These are phyloP conservation scores for Brasenia schreberi DNA, from an alignment of 164 flowering plant species.

Conservation along the genomic window DNA sequence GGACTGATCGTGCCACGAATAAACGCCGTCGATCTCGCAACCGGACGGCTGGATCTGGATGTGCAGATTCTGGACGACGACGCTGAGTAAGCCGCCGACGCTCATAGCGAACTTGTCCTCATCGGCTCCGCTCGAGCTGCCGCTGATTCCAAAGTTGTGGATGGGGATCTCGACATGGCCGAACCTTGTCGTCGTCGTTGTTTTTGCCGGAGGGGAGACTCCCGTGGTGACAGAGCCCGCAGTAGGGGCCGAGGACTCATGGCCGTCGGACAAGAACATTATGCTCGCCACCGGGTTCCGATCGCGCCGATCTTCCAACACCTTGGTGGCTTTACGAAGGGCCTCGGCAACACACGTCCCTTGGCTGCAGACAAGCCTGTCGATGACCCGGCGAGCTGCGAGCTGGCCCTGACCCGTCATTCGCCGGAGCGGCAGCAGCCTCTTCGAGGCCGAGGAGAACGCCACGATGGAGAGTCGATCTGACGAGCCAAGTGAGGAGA, in stretches of 20 bases:
- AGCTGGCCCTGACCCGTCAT: slow-evolving; percentile 74
- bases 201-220: slow-evolving; percentile 5
- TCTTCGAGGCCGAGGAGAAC: slow-evolving; percentile 36
- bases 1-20: slow-evolving; percentile 40
- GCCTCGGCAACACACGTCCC: slow-evolving; percentile 65
- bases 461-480: slow-evolving; percentile 81
- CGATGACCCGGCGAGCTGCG: slow-evolving; percentile 51
- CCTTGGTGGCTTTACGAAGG: slow-evolving; percentile 59
- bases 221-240: slow-evolving; percentile 15
- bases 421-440: slow-evolving; percentile 52
- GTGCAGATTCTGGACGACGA: slow-evolving; percentile 68
- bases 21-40: slow-evolving; percentile 61
- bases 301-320: slow-evolving; percentile 80
- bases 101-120: slow-evolving; percentile 78
- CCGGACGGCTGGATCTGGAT: slow-evolving; percentile 54
- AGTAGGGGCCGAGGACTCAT: slow-evolving; percentile 6
- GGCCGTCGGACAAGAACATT: slow-evolving; percentile 80
- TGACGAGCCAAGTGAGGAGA: slow-evolving; percentile 46
- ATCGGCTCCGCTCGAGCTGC: slow-evolving; percentile 27
- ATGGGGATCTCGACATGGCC: slow-evolving; percentile 90
- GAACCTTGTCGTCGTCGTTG: slow-evolving; percentile 45
- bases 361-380: slow-evolving; percentile 48
- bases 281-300: slow-evolving; percentile 82
- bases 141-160: slow-evolving; percentile 28
- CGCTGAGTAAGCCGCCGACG: slow-evolving; percentile 77